Base-by-base conservation (phyloP, 2,329 filamentous ascomycete genomes). In the Xylariaceae sp. region DNA sequence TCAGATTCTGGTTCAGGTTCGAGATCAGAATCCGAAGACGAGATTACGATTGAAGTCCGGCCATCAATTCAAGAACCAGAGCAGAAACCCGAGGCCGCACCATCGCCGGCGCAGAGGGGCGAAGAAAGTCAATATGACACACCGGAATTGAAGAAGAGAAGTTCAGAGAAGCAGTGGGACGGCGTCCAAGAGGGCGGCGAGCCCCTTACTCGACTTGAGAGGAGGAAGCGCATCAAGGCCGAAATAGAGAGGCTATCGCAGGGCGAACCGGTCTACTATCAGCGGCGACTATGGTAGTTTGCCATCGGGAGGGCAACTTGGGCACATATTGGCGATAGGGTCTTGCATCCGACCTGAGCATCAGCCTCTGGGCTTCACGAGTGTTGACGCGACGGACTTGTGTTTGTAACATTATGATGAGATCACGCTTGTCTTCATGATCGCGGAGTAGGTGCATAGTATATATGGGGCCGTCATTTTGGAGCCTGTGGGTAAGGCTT, bases 171-270 rank as follows among this genome's bases (percentile, higher is more conserved):
- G n/a, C 42, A 49, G 15, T 48, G 57, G 45, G 62, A 64, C 1
- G 70, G 71, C 45, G 66, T 67, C 6, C 59, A 61, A 17, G 68
- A 69, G 52, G 67, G 66, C 38, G 67, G 73, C 48, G 73, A 78
- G 60, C 76, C 75, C 1, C 65, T 82, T 17, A 78, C 71, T 49
- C 68, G 69, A 48, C 77, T 75, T 0, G 75, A 81, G 65, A 74
- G 82, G 58, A 72, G 82, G 58, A 71, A 71, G 62, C 69, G 74
- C 56, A 85, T 83, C 60, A 82, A 80, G 61, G 75, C 80, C 53
- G 80, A 83, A 58, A 75, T 84, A 52, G 67, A 65, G 63, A 70
- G 66, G 54, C 59, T 77, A 48, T 70, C 76, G 6, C 74, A 73
- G 60, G 65, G 68, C 14, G 67, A 76, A 2, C 76, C 69, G 12